A percentile compares a stretch with the other conserved stretches of the same genome.
These are phyloP conservation scores for Colletotrichum aenigma DNA, from an alignment of 2,329 filamentous ascomycete genomes.

Conservation along the genomic window DNA sequence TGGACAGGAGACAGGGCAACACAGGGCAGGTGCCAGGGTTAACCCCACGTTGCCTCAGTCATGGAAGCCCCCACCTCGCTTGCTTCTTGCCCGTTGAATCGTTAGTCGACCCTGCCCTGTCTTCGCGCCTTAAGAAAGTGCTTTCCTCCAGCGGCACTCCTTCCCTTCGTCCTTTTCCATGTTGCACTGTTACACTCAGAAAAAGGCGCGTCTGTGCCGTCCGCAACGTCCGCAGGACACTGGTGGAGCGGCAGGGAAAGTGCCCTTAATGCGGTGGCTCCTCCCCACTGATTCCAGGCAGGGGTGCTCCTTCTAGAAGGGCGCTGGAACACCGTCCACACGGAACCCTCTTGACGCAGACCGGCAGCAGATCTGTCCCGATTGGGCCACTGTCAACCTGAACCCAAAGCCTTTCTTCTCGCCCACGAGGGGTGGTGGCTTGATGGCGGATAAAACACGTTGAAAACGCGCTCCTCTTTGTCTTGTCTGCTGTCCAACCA, in stretches of 20 bases:
- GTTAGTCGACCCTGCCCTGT: neutral
- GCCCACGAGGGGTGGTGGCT: neutral
- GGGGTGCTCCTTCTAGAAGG: constrained; percentile 19
- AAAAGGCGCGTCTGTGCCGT: neutral
- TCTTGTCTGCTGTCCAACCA: neutral
- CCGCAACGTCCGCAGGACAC: neutral
- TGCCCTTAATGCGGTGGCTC: neutral
- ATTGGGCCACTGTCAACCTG: neutral
- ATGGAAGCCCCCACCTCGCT: neutral
- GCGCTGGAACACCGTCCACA: constrained; percentile 6
- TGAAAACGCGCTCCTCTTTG: neutral
- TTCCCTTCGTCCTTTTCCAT: neutral
- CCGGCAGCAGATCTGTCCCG: neutral
- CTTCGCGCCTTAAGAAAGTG: neutral
- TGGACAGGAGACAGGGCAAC: neutral
- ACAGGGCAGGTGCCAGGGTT: neutral
- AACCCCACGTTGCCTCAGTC: neutral
- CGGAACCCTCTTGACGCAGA: constrained; percentile 11
- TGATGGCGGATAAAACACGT: constrained; percentile 5
- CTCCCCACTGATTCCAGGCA: neutral
- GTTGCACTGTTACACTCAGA: neutral
- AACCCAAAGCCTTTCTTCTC: neutral
- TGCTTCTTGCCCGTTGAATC: neutral
- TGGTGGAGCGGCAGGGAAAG: neutral
- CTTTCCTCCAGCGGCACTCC: neutral